Evolutionary conservation across 768 basidiomycete species (phyloP).

Genomic region (Dioszegia aurantiaca): DNA sequence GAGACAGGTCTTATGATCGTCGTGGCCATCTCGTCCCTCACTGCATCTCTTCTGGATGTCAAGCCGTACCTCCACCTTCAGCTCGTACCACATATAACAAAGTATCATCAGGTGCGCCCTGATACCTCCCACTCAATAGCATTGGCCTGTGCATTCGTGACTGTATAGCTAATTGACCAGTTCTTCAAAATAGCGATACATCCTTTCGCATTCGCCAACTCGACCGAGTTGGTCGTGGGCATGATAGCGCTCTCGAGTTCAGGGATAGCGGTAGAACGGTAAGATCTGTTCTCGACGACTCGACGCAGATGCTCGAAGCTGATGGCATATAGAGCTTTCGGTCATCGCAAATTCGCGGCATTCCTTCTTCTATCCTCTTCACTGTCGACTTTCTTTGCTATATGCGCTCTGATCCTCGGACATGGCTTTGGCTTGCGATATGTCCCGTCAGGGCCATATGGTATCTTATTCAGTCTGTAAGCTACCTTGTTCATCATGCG

Average conservation of each 20-base stretch:
- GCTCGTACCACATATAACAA: constrained; percentile 85
- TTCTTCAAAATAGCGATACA: constrained; percentile 79
- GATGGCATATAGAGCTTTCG: constrained; percentile 60
- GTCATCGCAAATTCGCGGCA: constrained; percentile 82
- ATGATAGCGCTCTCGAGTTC: constrained; percentile 71
- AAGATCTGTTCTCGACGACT: neutral
- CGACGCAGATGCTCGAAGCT: neutral
- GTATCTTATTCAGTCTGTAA: constrained; percentile 62
- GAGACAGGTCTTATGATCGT: constrained; percentile 70
- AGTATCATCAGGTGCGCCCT: constrained; percentile 72
- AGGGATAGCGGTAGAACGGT: constrained; percentile 69
- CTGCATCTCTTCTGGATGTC: constrained; percentile 74
- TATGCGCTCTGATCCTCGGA: constrained; percentile 64
- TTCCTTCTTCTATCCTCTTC: constrained; percentile 43
- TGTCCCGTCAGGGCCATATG: constrained; percentile 72
- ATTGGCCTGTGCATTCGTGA: no score
- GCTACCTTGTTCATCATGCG: constrained; percentile 11
- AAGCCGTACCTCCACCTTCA: constrained; percentile 88
- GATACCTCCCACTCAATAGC: no score
- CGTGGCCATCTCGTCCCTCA: constrained; percentile 68
- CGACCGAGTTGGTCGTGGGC: constrained; percentile 76
- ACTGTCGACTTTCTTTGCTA: constrained; percentile 66
- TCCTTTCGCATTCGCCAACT: constrained; percentile 75
- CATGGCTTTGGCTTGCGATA: constrained; percentile 68
- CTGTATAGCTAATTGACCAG: constrained; percentile 56